Evolutionary conservation across 2,329 filamentous ascomycete species (phyloP), one percentile per base, ranked within the genome.

Genomic region (Thielaviopsis punctulata): DNA sequence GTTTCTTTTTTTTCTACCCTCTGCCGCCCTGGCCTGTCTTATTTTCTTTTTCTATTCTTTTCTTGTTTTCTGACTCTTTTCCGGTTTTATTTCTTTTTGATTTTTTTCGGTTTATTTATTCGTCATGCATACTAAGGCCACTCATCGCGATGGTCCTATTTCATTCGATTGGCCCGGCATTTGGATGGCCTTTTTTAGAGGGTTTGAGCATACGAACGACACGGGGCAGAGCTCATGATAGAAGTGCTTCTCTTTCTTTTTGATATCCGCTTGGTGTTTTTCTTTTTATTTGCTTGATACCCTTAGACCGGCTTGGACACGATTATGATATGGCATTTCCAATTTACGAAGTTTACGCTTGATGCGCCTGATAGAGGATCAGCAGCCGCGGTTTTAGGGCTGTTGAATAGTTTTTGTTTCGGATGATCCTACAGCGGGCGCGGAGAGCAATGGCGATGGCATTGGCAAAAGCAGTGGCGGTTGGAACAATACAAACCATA

Each of bases 171-270:
- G 30, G 30, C 30, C 30, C 30, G 30, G n/a, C 13, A 36, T 36
- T 36, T 36, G 30, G 30, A 36, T n/a, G 30, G 30, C 30, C 30
- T 36, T 36, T 33, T 36, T 36, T 36, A 15, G 30, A 36, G 62
- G 62, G 60, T 59, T 58, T 60, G 60, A 60, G 62, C 60, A 62
- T 60, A 61, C 59, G 63, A 57, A 54, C 57, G 57, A 57, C 54
- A 56, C 55, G 52, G 55, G 49, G 44, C 44, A 41, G 33, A 46
- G 51, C 30, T 52, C 25, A 48, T 47, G 45, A 57, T 58, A 59
- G 57, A 58, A 52, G 55, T 56, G 55, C 52, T 55, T 59, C 56
- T 55, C 56, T 52, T 55, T 58, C 58, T 60, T 56, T 54, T 48
- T 57, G 57, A 59, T 58, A 59, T 57, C 56, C 57, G 48, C 54